Evolutionary conservation across 2,329 filamentous ascomycete species (phyloP).

Genomic region (Curvularia verruculosa): DNA sequence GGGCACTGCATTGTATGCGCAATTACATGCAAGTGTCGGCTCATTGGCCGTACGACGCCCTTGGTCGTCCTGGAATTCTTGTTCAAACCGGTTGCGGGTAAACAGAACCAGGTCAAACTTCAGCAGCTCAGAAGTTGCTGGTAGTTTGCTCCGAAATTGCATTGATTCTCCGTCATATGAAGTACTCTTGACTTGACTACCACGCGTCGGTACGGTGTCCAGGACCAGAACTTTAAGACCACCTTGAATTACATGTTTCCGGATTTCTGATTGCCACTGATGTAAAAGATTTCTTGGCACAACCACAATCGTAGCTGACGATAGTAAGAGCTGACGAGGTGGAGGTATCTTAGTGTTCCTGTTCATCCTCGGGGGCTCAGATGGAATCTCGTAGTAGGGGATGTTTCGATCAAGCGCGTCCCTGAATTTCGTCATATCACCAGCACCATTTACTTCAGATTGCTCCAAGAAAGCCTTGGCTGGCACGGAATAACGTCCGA

Average conservation of each 20-base stretch:
- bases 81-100: constrained; percentile 74
- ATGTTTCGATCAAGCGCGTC: constrained; percentile 42
- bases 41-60: constrained; percentile 48
- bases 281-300: constrained; percentile 82
- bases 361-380: constrained; percentile 49
- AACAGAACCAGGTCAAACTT: constrained; percentile 79
- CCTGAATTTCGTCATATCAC: constrained; percentile 44
- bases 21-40: constrained; percentile 35
- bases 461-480: constrained; percentile 71
- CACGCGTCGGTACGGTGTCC: constrained; percentile 45
- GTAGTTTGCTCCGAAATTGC: constrained; percentile 58
- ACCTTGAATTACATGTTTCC: constrained; percentile 69
- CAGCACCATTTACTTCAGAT: constrained; percentile 44
- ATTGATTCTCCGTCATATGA: constrained; percentile 24
- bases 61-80: constrained; percentile 61
- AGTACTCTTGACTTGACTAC: constrained; percentile 19
- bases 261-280: constrained; percentile 84
- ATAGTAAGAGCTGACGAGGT: constrained; percentile 65
- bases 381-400: constrained; percentile 50
- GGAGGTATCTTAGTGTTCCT: constrained; percentile 50
- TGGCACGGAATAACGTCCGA: constrained; percentile 70
- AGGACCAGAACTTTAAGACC: constrained; percentile 70
- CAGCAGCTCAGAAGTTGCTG: constrained; percentile 63
- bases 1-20: constrained; percentile 54
- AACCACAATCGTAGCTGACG: constrained; percentile 74